These are phyloP conservation scores for Phycomyces blakesleeanus DNA, from an alignment of 192 early-diverging fungal genomes.

Conservation along the genomic window DNA sequence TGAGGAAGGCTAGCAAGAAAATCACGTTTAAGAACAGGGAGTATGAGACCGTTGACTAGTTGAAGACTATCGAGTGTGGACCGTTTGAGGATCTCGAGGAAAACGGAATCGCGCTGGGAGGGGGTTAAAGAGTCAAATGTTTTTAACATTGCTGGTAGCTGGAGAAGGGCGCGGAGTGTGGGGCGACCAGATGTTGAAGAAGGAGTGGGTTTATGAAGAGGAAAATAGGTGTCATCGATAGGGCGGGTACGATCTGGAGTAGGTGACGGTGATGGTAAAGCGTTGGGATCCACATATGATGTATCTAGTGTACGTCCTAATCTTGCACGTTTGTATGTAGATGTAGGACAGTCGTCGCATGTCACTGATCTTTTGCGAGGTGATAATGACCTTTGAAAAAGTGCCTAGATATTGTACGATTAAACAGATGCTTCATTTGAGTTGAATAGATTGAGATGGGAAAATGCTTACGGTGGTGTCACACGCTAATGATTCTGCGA, in stretches of 20 bases:
- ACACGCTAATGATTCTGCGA: not conserved
- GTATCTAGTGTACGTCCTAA: not conserved
- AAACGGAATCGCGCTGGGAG: conserved; percentile 78
- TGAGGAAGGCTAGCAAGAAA: conserved; percentile 73
- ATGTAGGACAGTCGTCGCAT: conserved; percentile 9
- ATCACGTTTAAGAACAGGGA: conserved; percentile 88
- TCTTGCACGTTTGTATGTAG: conserved; percentile 11
- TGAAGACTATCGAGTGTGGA: conserved; percentile 80
- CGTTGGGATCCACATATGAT: not conserved
- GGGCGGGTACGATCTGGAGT: conserved; percentile 3
- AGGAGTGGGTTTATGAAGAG: not conserved
- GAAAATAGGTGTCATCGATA: not conserved
- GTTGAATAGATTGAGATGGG: too few relatives aligned
- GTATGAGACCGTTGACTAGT: conserved; percentile 85
- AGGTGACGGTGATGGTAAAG: conserved; percentile 16
- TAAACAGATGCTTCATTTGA: not conserved
- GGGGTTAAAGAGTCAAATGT: conserved; percentile 77
- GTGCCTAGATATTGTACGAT: not conserved
- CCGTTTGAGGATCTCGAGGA: conserved; percentile 84
- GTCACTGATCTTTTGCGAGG: conserved; percentile 20
- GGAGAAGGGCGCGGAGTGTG: conserved; percentile 7
- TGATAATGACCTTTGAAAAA: not conserved
- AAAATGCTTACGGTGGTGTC: too few relatives aligned
- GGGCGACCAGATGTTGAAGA: not conserved
- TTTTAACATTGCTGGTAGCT: conserved; percentile 17